Evolutionary conservation across 306 rosid genomes (phyloP).

Genomic region (Abrus pulchellus): DNA sequence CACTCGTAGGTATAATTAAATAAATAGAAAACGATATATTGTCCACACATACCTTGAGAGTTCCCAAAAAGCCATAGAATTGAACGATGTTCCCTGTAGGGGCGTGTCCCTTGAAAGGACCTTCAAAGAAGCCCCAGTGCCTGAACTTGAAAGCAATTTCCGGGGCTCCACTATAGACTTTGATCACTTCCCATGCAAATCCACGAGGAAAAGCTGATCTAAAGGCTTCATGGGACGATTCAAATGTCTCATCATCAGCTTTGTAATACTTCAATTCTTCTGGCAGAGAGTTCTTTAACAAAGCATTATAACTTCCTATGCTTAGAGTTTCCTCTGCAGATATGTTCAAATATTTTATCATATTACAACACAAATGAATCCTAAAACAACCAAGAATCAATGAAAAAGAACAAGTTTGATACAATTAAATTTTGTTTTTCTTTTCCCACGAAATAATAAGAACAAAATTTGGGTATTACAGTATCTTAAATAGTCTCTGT

Average conservation of each 20-base stretch:
- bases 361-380: too few species aligned
- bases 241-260: slow-evolving; percentile 74
- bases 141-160: slow-evolving; percentile 76
- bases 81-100: slow-evolving; percentile 70
- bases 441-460: too few species aligned
- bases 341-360: background rate
- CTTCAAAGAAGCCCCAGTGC: slow-evolving; percentile 92
- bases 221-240: slow-evolving; percentile 74
- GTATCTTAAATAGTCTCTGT: too few species aligned
- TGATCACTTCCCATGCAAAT: slow-evolving; percentile 87
- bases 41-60: slow-evolving; percentile 56
- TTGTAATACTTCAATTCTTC: slow-evolving; percentile 64
- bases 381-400: too few species aligned
- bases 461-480: too few species aligned
- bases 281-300: slow-evolving; percentile 70
- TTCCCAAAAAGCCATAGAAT: slow-evolving; percentile 74
- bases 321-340: slow-evolving; percentile 70
- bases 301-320: slow-evolving; percentile 73
- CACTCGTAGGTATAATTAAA: too few species aligned
- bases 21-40: too few species aligned
- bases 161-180: slow-evolving; percentile 78
- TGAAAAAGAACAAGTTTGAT: too few species aligned
- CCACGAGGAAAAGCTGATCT: slow-evolving; percentile 77
- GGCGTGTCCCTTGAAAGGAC: slow-evolving; percentile 68
- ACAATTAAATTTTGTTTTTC: too few species aligned